Conservation (phyloP, 768 basidiomycete genomes). For the Phlebiopsis flavidoalba region DNA sequence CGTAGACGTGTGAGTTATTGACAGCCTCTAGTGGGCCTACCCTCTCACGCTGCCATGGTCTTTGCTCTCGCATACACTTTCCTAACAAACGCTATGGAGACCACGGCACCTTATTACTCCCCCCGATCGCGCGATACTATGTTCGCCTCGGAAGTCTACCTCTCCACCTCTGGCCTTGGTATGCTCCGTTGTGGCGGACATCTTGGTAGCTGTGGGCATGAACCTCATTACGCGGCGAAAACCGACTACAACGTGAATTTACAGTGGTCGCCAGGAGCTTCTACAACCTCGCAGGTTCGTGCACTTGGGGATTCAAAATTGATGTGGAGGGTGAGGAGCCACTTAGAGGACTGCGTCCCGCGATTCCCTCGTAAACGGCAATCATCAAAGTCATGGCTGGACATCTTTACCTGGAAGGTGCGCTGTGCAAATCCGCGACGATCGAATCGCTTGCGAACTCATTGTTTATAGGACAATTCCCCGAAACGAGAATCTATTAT, state of each 20-base stretch:
- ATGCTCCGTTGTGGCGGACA: constrained; percentile 69
- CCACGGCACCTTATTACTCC: too few relatives aligned
- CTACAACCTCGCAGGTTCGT: constrained; percentile 60
- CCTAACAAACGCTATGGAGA: too few relatives aligned
- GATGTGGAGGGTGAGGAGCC: constrained; percentile 84
- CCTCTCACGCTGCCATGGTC: constrained; percentile 68
- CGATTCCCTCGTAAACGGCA: constrained; percentile 76
- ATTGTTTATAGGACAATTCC: constrained; percentile 56
- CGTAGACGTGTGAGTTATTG: too few relatives aligned
- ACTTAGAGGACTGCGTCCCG: constrained; percentile 66
- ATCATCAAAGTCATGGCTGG: constrained; percentile 94
- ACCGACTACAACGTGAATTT: constrained; percentile 82
- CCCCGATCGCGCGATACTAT: constrained; percentile 63
- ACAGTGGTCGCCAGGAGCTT: constrained; percentile 79
- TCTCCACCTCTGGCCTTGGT: constrained; percentile 65
- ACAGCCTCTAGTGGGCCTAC: constrained; percentile 74
- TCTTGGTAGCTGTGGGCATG: constrained; percentile 62
- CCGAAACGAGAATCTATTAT: constrained; percentile 82
- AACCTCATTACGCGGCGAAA: constrained; percentile 58
- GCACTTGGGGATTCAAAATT: constrained; percentile 61
- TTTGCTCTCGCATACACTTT: constrained; percentile 58
- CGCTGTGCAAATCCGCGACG: constrained; percentile 22
- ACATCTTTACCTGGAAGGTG: constrained; percentile 79
- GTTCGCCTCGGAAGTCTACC: constrained; percentile 67
- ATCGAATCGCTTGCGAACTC: constrained; percentile 2